Base-by-base conservation (phyloP, 2,329 filamentous ascomycete species). In the Pezicula neosporulosa region DNA sequence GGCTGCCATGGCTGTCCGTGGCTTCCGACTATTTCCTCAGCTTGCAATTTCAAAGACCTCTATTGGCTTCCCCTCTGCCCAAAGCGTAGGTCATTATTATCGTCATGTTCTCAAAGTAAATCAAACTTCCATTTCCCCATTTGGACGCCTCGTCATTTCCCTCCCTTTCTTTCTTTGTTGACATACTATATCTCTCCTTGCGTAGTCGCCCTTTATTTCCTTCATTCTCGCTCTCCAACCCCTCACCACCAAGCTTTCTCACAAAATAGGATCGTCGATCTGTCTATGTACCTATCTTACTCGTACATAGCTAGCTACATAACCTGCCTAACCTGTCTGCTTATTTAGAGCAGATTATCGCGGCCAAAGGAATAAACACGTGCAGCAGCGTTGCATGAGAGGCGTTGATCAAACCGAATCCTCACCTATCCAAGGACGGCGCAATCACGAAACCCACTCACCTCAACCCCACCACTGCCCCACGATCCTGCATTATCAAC, bases 191-290 rank as follows among this genome's bases (percentile, higher is more conserved):
- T 37, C 37, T 8, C 24, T n/a, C 16, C 15, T 3, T 24, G 30
- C 19, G 52, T 53, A 38, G 44, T 53, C 48, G 47, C 54, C 44
- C 49, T 57, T 56, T 55, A 53, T 46, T 54, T 58, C 55, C 50
- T 47, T 38, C 48, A 51, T 35, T 50, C 51, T 54, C 27, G n/a
- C 27, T 35, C 47, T 54, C 56, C 55, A 24, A 15, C 49, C 50
- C 49, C 33, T 28, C 24, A 21, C 16, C 18, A 10, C 9, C 30
- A 33, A 24, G 24, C 24, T 33, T 33, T 7, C 30, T 13, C 30
- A 33, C 24, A 24, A 24, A 13, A 10, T 33, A 9, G 3, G 30
- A 33, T 33, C 30, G 30, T 16, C 37, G 37, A 39, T 39, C 37
- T 39, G 6, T 9, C 19, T 19, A 6, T 12, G 42, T 15, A 21